A percentile compares a stretch with the other conserved stretches of the same genome.
Evolutionary conservation across 768 basidiomycete genomes (phyloP).

Genomic region (Psilocybe subaeruginosa): DNA sequence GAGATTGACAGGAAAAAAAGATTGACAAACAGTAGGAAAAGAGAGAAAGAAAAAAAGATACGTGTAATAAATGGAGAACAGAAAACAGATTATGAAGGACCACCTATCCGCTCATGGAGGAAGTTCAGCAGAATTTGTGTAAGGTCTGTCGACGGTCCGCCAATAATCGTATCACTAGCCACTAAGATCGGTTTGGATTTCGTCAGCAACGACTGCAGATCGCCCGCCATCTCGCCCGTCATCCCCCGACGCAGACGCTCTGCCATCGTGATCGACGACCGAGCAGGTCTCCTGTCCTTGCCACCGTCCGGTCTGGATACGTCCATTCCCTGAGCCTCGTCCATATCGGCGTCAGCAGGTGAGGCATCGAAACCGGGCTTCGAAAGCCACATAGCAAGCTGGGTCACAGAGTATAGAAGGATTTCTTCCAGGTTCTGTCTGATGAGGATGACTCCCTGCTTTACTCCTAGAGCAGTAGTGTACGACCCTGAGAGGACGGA

Average conservation of each 20-base stretch:
- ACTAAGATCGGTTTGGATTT: conserved; percentile 67
- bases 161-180: conserved; percentile 56
- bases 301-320: conserved; percentile 13
- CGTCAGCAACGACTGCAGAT: conserved; percentile 66
- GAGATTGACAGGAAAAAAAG: conserved; percentile 6
- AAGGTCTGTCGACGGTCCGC: conserved; percentile 54
- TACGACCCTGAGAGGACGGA: conserved; percentile 28
- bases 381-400: conserved; percentile 78
- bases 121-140: conserved; percentile 64
- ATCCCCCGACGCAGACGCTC: conserved; percentile 73
- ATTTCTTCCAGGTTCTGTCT: conserved; percentile 69
- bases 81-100: conserved; percentile 33
- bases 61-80: conserved; percentile 6
- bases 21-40: not conserved
- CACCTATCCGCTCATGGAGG: conserved; percentile 61
- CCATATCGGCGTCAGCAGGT: conserved; percentile 44
- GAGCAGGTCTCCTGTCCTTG: conserved; percentile 35
- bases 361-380: conserved; percentile 67
- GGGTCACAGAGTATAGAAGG: conserved; percentile 72
- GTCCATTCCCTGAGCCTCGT: conserved; percentile 44
- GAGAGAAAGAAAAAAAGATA: conserved; percentile 13
- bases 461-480: conserved; percentile 49
- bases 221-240: conserved; percentile 79
- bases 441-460: conserved; percentile 57
- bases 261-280: conserved; percentile 56